Conservation (phyloP, 495 filamentous ascomycete genomes). For the Cryomyces antarcticus region DNA sequence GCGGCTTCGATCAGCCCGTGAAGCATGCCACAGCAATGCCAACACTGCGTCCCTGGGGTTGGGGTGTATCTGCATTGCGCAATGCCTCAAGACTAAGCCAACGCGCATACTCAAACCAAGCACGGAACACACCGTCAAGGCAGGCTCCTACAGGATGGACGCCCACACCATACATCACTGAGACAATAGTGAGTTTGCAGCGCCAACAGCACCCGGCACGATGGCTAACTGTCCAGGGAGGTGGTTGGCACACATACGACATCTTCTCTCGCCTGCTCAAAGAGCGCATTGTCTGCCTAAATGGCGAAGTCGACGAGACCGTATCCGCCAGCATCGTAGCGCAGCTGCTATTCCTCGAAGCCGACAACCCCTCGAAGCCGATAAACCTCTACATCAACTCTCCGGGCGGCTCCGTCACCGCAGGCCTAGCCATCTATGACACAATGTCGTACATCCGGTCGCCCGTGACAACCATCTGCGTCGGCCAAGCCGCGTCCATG, state of each 20-base stretch:
- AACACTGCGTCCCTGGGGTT: too few relatives aligned
- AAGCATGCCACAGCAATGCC: too few relatives aligned
- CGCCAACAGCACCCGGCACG: background rate
- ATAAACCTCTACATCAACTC: constrained; percentile 97
- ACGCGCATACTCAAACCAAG: too few relatives aligned
- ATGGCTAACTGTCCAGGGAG: constrained; percentile 40
- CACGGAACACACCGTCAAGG: too few relatives aligned
- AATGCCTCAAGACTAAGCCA: too few relatives aligned
- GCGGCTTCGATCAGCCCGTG: too few relatives aligned
- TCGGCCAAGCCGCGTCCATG: constrained; percentile 91
- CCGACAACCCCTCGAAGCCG: constrained; percentile 78
- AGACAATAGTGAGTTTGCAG: constrained; percentile 39
- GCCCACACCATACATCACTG: constrained; percentile 24
- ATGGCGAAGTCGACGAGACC: constrained; percentile 74
- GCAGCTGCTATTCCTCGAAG: constrained; percentile 94
- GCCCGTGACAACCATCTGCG: constrained; percentile 81
- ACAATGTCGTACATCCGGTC: constrained; percentile 95
- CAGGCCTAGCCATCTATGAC: constrained; percentile 90
- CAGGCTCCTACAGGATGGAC: constrained; percentile 9
- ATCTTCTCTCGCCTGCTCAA: constrained; percentile 62
- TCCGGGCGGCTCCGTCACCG: constrained; percentile 88
- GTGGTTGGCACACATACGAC: constrained; percentile 79
- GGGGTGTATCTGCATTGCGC: too few relatives aligned
- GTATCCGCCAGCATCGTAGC: constrained; percentile 82
- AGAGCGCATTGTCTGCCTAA: constrained; percentile 90